These are phyloP conservation scores for Schoenoplectus tabernaemontani DNA, from an alignment of 202 grass and related monocot genomes.

Conservation along the genomic window DNA sequence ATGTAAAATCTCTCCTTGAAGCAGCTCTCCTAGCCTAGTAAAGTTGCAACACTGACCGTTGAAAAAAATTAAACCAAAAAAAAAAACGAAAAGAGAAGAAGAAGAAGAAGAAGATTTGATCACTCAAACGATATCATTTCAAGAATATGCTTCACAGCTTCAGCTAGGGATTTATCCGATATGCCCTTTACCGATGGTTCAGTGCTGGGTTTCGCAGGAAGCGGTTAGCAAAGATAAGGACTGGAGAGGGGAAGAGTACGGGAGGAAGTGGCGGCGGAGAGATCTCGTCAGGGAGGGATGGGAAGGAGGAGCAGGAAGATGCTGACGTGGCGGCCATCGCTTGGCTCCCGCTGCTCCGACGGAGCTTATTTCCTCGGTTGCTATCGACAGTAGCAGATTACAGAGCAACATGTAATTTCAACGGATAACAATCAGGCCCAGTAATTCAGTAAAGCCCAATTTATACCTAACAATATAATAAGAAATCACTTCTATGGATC, in stretches of 20 bases:
- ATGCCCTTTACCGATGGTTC: constrained; percentile 33
- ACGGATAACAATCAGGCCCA: neutral
- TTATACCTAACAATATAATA: neutral
- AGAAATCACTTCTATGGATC: neutral
- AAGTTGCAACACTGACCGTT: neutral
- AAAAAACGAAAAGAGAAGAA: neutral
- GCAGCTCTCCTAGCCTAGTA: constrained; percentile 55
- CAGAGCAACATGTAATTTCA: neutral
- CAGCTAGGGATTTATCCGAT: constrained; percentile 41
- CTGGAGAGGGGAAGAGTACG: neutral
- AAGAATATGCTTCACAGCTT: constrained; percentile 69
- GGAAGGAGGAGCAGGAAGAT: constrained; percentile 1
- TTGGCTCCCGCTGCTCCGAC: constrained; percentile 9
- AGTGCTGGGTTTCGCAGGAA: constrained; percentile 21
- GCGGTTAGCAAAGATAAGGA: neutral
- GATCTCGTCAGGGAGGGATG: constrained; percentile 24
- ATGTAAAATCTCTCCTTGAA: constrained; percentile 54
- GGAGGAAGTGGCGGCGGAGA: constrained; percentile 37
- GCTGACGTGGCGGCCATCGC: constrained; percentile 29
- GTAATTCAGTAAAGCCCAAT: neutral
- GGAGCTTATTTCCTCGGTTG: neutral
- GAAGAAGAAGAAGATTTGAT: neutral
- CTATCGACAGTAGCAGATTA: neutral
- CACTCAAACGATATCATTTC: constrained; percentile 43
- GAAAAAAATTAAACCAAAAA: neutral